phyloP scores from a whole-genome alignment of 306 rosid species.

The Oemleria cerasiformis region DNA sequence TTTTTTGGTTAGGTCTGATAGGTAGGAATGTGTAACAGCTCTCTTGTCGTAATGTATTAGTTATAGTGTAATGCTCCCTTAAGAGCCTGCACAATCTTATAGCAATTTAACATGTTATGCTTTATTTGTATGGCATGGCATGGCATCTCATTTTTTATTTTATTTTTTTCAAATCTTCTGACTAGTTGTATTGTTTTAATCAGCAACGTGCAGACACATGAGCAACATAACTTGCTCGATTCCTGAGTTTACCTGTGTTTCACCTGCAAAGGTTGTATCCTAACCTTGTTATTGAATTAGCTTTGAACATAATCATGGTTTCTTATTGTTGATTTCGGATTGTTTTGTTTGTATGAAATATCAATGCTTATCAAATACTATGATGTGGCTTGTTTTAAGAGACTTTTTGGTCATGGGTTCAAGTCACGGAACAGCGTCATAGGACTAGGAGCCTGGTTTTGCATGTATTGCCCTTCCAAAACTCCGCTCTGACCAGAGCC shows the following conservation, averaged over 20 bases:
- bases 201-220: conserved; percentile 91
- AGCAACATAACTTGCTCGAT: conserved; percentile 68
- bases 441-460: not conserved
- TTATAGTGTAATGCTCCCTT: not conserved
- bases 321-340: not conserved
- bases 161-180: not conserved
- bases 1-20: too few species aligned
- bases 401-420: not conserved
- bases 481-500: not conserved
- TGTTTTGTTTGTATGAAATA: not conserved
- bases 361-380: not conserved
- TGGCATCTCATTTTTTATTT: not conserved
- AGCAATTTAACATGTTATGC: not conserved
- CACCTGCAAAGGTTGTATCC: conserved; percentile 85
- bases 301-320: not conserved
- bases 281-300: conserved; percentile 24
- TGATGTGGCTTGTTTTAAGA: not conserved
- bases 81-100: not conserved
- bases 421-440: not conserved
- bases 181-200: conserved; percentile 19
- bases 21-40: too few species aligned
- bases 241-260: conserved; percentile 94
- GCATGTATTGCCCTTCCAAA: not conserved
- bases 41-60: not conserved
- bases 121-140: not conserved